phyloP scores from a whole-genome alignment of 2,329 filamentous ascomycete species.

The Hymenoscyphus repandus region DNA sequence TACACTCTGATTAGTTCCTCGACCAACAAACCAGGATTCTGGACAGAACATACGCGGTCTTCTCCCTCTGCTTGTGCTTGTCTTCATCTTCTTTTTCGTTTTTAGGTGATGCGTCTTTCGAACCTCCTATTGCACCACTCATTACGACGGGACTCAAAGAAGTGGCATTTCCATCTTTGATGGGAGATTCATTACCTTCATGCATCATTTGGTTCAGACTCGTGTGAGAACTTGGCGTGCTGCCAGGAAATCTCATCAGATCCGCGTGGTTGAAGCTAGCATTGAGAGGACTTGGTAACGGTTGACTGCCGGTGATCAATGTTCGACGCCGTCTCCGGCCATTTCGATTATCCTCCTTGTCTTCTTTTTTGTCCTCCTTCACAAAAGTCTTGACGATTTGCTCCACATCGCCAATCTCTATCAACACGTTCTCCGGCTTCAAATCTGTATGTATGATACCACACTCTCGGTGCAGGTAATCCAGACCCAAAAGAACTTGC shows the following conservation, averaged over 20 bases:
- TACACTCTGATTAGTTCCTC: conserved; percentile 33
- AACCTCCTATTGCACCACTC: conserved; percentile 46
- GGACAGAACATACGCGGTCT: conserved; percentile 73
- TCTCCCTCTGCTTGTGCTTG: conserved; percentile 78
- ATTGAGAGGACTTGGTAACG: conserved; percentile 89
- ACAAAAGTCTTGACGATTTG: conserved; percentile 97
- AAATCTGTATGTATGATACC: conserved; percentile 98
- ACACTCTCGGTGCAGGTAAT: conserved; percentile 95
- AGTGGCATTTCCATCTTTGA: conserved; percentile 31
- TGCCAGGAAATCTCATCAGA: conserved; percentile 52
- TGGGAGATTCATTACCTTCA: conserved; percentile 57
- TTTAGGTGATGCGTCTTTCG: conserved; percentile 43
- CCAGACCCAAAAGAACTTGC: conserved; percentile 89
- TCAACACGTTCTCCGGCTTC: conserved; percentile 96
- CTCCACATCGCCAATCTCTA: conserved; percentile 98
- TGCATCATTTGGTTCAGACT: conserved; percentile 83
- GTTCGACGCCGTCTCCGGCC: conserved; percentile 85
- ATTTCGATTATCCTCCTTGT: conserved; percentile 88
- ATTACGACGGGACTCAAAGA: conserved; percentile 44
- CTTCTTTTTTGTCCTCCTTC: conserved; percentile 67
- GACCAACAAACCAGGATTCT: neutral
- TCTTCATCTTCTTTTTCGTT: conserved; percentile 47
- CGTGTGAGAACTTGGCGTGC: conserved; percentile 56
- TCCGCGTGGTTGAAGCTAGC: conserved; percentile 81
- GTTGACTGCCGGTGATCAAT: conserved; percentile 94